phyloP scores from a whole-genome alignment of 805 yeast species.

The Suhomyces xylopsoci region DNA sequence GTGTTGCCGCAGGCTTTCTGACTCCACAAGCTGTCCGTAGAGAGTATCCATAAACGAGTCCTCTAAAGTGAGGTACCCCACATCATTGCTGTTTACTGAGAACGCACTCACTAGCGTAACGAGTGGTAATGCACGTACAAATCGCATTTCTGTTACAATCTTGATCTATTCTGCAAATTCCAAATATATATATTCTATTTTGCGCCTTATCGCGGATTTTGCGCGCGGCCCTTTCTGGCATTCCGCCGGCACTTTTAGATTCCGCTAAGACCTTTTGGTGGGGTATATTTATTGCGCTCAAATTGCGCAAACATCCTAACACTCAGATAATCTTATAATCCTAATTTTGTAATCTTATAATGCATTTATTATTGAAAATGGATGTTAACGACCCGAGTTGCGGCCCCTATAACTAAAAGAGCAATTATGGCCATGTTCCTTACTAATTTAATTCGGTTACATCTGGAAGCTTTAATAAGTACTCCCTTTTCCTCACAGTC shows the following conservation, averaged over 20 bases:
- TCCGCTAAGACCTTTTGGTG: too few relatives aligned
- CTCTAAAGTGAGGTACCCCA: background rate
- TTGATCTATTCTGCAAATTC: background rate
- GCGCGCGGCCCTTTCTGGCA: background rate
- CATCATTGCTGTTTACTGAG: background rate
- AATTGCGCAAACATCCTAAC: too few relatives aligned
- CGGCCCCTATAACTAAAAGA: background rate
- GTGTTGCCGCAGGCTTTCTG: constrained; percentile 9
- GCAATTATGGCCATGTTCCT: background rate
- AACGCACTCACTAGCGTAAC: background rate
- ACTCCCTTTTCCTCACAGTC: background rate
- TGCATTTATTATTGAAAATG: too few relatives aligned
- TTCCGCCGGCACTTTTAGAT: too few relatives aligned
- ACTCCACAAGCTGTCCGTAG: constrained; percentile 24
- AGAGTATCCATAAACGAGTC: constrained; percentile 21
- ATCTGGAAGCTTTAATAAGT: background rate
- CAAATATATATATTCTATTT: background rate
- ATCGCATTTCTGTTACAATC: background rate
- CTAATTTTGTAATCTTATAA: too few relatives aligned
- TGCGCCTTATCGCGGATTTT: background rate
- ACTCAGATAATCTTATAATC: too few relatives aligned
- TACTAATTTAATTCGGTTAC: background rate
- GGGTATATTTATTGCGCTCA: too few relatives aligned
- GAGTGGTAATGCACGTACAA: background rate
- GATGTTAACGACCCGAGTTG: too few relatives aligned